These are phyloP conservation scores for Tripidium arundinaceum DNA, from an alignment of 202 grass and related monocot species.

Conservation along the genomic window DNA sequence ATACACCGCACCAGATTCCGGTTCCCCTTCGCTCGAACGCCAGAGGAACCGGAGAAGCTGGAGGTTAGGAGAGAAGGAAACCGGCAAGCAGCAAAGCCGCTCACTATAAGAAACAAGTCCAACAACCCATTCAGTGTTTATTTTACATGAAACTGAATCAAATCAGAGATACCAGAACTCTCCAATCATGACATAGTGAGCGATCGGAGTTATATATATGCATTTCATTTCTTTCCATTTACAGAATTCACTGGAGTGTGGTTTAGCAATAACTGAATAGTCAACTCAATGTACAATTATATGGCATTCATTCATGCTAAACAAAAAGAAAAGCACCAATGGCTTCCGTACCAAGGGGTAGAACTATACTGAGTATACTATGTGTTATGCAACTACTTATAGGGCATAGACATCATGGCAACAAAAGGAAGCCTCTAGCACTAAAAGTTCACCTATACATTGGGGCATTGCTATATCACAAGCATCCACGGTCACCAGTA, in stretches of 20 bases:
- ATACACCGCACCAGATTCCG: neutral
- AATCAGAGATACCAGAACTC: neutral
- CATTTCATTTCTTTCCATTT: neutral
- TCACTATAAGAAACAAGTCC: neutral
- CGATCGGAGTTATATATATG: neutral
- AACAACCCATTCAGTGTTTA: neutral
- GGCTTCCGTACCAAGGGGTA: neutral
- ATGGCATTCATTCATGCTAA: neutral
- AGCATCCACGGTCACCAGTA: neutral
- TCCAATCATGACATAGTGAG: neutral
- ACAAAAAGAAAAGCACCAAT: neutral
- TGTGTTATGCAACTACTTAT: neutral
- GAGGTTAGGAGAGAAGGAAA: neutral
- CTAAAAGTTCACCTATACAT: neutral
- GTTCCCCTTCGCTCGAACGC: neutral
- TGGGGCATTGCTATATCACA: neutral
- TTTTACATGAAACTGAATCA: neutral
- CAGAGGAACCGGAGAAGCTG: neutral
- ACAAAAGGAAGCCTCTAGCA: neutral
- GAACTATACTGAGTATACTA: neutral
- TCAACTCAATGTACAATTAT: neutral
- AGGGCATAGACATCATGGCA: neutral
- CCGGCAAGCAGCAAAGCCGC: neutral
- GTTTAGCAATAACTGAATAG: neutral
- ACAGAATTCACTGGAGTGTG: neutral